Evolutionary conservation across 441 rosid genomes (phyloP), one percentile per base, ranked within the genome.

Genomic region (Eugenia klotzschiana): DNA sequence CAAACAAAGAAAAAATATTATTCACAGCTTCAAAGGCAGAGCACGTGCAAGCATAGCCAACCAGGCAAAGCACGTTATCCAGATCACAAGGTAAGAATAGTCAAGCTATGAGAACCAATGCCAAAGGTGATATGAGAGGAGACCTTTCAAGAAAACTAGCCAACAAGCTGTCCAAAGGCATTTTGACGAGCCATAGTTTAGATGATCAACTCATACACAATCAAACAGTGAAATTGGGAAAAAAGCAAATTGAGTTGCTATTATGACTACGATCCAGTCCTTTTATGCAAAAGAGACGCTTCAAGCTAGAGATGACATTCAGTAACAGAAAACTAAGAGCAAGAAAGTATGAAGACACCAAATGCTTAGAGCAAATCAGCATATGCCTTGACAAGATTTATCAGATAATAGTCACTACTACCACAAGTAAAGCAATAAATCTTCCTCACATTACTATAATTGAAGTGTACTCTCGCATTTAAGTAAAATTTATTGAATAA

Each of bases 1-100:
- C 83, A 92, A 87, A 90, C 60, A 80, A 60, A 58, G 64, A 79
- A n/a, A 58, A 37, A 51, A 82, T 41, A 40, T 50, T 50, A 83
- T 41, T 84, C 83, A 40, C 8, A 82, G 49, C 60, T 79, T 46
- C 57, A 64, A 14, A 80, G 74, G 43, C 73, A 80, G 29, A 51
- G 57, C 56, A 51, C 10, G 2, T 82, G 84, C 60, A 37, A 85
- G 50, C 64, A 41, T 37, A 82, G 81, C 52, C 18, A 80, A 25
- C 55, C 54, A n/a, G 25, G 57, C 72, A 8, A n/a, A 23, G 57
- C 72, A 8, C 51, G 69, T 80, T 51, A 51, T 80, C 56, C 82
- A 27, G 46, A 51, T 51, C 43, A 54, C 40, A 80, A 51, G 82
- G 43, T 27, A 49, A 49, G 77, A 69, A 69, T 37, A 20, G 77